phyloP scores from a whole-genome alignment of 75 land plant genomes.

The Picea sitchensis region DNA sequence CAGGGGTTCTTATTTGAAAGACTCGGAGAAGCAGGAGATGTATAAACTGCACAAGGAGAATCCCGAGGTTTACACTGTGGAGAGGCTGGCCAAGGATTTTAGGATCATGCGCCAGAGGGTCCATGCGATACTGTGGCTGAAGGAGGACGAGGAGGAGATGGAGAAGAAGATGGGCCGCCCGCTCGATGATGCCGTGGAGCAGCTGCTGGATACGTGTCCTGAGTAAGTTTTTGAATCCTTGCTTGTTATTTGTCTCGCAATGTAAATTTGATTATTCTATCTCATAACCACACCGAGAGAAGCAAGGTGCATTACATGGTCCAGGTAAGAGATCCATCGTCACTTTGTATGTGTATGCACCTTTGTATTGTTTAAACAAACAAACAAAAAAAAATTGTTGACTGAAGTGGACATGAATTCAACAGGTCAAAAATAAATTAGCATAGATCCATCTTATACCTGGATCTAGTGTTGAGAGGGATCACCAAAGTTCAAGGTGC shows the following conservation, averaged over 20 bases:
- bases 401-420: background rate
- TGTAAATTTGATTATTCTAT: too few relatives aligned
- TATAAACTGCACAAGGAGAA: conserved; percentile 80
- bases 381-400: background rate
- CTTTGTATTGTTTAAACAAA: background rate
- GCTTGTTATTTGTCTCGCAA: too few relatives aligned
- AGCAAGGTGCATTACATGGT: background rate
- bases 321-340: background rate
- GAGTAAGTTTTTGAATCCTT: conserved; percentile 52
- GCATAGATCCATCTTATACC: too few relatives aligned
- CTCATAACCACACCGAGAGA: too few relatives aligned
- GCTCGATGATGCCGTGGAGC: conserved; percentile 74
- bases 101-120: conserved; percentile 88
- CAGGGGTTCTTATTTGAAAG: conserved; percentile 71
- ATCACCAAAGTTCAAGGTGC: too few relatives aligned
- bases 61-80: conserved; percentile 78
- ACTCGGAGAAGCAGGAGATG: conserved; percentile 82
- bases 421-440: too few relatives aligned
- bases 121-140: conserved; percentile 93
- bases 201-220: conserved; percentile 53
- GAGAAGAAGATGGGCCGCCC: conserved; percentile 86
- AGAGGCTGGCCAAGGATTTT: conserved; percentile 81
- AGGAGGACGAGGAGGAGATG: conserved; percentile 85
- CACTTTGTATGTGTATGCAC: background rate
- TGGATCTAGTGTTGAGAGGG: too few relatives aligned